These are phyloP conservation scores for Neofusicoccum sp. DNA, from an alignment of 2,329 filamentous ascomycete species.

Conservation along the genomic window DNA sequence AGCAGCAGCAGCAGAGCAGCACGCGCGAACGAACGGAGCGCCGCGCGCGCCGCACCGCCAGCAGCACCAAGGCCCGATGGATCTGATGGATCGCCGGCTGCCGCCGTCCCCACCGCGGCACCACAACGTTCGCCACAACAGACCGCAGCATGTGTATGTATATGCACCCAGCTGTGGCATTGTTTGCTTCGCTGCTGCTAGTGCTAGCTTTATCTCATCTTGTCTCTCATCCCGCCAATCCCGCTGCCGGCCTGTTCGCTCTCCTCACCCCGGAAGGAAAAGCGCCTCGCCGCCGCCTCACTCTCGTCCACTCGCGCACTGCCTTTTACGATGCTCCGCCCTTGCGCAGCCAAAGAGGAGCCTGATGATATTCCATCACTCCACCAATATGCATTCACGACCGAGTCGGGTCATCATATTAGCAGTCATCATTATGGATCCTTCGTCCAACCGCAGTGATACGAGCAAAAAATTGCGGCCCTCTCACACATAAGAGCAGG, in stretches of 20 bases:
- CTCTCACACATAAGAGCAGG: background rate
- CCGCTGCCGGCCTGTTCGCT: no score
- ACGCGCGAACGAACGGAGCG: no score
- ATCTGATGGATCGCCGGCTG: no score
- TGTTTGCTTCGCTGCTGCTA: background rate
- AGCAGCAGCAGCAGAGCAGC: background rate
- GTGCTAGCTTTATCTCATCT: background rate
- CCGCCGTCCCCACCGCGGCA: no score
- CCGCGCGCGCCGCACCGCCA: no score
- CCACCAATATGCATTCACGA: background rate
- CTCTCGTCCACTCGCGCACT: no score
- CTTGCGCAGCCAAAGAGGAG: no score
- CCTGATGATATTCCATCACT: background rate
- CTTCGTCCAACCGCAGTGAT: background rate
- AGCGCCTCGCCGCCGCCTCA: background rate
- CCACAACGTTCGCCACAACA: no score
- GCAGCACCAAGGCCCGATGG: no score
- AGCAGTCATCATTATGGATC: background rate
- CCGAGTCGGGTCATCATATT: background rate
- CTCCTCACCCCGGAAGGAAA: no score
- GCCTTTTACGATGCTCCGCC: no score
- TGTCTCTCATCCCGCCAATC: background rate
- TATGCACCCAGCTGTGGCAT: constrained; percentile 3
- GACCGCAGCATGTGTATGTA: background rate
- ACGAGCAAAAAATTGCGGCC: background rate